Base-by-base conservation (phyloP, 2,329 filamentous ascomycete genomes). In the Aspergillus brunneoviolaceus region DNA sequence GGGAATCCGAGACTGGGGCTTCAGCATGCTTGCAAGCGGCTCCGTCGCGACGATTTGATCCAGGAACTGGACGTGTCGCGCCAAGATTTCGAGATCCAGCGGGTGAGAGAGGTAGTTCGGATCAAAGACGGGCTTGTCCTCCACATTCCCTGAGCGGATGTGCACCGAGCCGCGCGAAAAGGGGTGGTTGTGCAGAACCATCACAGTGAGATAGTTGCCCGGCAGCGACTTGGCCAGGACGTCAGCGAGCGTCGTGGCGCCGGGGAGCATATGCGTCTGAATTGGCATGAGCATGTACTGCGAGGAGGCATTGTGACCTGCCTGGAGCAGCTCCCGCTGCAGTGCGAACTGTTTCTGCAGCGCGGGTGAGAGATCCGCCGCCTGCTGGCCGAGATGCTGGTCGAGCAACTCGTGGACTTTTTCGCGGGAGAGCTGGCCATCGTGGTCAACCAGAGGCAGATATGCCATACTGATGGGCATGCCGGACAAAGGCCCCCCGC, bases 81-180 rank as follows among this genome's bases (percentile, higher is more conserved):
- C 63, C 45, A 79, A 67, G 4, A 83, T 74, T 57, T 80, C 70
- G 19, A 72, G 71, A 60, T 83, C 80, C 0, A 77, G 72, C n/a
- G 73, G 65, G 42, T 78, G 71, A 0, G 71, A 73, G 4, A 83
- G 72, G 65, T 74, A 82, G 58, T 76, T 77, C 0, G 81, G 79
- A 63, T 83, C 74, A 59, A 81, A 76, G 23, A 75, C 65, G 0
- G 81, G 81, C 1, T 69, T 65, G 14, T 74, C 72, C 1, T 68
- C 64, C 0, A 69, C 70, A 5, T 73, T 70, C 11, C 64, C 54
- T 0, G 76, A 78, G 1, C 35, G 31, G 35, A 76, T 71, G 49
- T 74, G 72, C 1, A 71, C 65, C 7, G 64, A 65, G 1, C 73
- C 74, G 0, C 71, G 69, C 0, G 71, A 74, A 53, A 75, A 71